These are phyloP conservation scores for Saturnispora sanitii DNA, from an alignment of 805 yeast genomes.

Conservation along the genomic window DNA sequence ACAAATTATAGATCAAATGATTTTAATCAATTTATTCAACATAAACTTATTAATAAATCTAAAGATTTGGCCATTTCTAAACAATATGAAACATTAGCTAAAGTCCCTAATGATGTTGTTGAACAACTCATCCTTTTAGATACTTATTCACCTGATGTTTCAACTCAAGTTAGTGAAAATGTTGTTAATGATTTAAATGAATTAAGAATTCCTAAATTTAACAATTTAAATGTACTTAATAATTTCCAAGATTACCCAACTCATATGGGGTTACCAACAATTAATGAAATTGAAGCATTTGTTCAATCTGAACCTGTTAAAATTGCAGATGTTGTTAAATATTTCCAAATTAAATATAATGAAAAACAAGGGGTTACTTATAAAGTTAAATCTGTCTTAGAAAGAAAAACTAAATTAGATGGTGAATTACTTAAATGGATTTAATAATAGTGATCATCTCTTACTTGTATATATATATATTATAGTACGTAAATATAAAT, in stretches of 20 bases:
- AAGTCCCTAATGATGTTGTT: constrained; percentile 54
- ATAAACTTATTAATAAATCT: constrained; percentile 40
- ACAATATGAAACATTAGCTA: constrained; percentile 42
- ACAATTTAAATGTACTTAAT: constrained; percentile 26
- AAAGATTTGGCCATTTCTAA: constrained; percentile 10
- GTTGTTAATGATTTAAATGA: constrained; percentile 18
- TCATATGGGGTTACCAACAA: constrained; percentile 69
- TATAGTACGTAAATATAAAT: not conserved
- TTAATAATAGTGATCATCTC: constrained; percentile 16
- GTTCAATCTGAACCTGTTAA: constrained; percentile 69
- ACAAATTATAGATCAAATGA: constrained; percentile 34
- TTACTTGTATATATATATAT: constrained; percentile 4
- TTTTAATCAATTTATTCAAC: constrained; percentile 44
- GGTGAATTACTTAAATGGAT: constrained; percentile 39
- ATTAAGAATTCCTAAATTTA: constrained; percentile 31
- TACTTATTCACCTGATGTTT: constrained; percentile 18
- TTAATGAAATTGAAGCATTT: constrained; percentile 50
- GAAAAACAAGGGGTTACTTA: constrained; percentile 51
- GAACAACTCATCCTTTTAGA: constrained; percentile 34
- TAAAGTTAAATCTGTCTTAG: constrained; percentile 52
- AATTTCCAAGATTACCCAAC: constrained; percentile 42
- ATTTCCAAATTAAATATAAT: constrained; percentile 43
- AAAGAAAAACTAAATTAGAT: constrained; percentile 42
- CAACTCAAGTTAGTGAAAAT: constrained; percentile 13
- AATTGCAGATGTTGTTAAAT: constrained; percentile 52